A percentile compares a stretch with the other conserved stretches of the same genome.
These are phyloP conservation scores for Pseudocercospora fijiensis DNA, from an alignment of 2,329 filamentous ascomycete genomes.

Conservation along the genomic window DNA sequence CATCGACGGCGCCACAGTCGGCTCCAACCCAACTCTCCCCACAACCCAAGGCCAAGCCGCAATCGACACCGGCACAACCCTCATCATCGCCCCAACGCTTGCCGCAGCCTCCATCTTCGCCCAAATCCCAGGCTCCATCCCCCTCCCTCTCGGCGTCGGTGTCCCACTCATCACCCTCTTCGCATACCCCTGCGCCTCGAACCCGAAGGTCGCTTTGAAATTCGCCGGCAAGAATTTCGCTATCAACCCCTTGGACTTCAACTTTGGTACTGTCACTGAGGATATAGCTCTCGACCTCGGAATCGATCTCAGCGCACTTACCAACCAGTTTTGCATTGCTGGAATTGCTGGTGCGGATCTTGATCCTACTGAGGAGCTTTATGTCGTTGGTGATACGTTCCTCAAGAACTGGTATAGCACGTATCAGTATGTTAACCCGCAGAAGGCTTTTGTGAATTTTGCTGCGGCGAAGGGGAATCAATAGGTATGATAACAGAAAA, in stretches of 20 bases:
- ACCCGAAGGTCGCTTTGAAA: conserved; percentile 29
- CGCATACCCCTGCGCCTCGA: conserved; percentile 37
- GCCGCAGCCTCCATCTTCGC: conserved; percentile 36
- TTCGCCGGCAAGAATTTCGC: conserved; percentile 33
- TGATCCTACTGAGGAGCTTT: conserved; percentile 23
- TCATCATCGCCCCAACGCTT: conserved; percentile 37
- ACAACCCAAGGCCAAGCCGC: conserved; percentile 26
- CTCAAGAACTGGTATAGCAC: conserved; percentile 32
- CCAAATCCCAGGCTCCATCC: conserved; percentile 37
- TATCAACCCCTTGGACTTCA: conserved; percentile 29
- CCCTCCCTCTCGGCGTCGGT: conserved; percentile 27
- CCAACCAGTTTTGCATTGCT: conserved; percentile 8
- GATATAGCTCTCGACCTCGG: conserved; percentile 20
- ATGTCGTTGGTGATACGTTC: conserved; percentile 30
- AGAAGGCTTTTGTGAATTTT: conserved; percentile 28
- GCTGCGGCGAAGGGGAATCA: conserved; percentile 10
- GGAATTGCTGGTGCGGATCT: conserved; percentile 27
- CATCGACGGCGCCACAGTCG: conserved; percentile 27
- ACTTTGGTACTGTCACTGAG: conserved; percentile 25
- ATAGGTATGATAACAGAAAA: not conserved
- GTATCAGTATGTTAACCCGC: conserved; percentile 23
- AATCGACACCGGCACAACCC: conserved; percentile 36
- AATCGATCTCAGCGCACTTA: conserved; percentile 14
- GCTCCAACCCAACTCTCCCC: conserved; percentile 13
- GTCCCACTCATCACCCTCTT: conserved; percentile 32